Evolutionary conservation across 148 eudicot species (phyloP).

Genomic region (Fagopyrum esculentum): DNA sequence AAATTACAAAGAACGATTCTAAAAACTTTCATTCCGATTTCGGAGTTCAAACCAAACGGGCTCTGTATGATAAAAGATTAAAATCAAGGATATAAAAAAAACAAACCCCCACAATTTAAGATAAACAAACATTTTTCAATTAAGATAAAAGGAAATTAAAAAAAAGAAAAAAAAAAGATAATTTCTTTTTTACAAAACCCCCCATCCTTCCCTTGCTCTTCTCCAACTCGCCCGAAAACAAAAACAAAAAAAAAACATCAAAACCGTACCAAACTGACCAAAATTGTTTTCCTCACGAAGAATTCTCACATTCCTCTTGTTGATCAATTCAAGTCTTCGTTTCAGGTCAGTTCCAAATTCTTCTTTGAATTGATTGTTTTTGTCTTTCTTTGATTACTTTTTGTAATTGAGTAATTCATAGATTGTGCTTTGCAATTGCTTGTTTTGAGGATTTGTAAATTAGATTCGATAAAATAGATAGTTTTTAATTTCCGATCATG

Average conservation of each 20-base stretch:
- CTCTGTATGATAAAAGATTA: not conserved
- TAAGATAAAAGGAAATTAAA: not conserved
- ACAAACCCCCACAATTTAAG: conserved; percentile 1
- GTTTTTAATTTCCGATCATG: not conserved
- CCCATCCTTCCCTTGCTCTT: conserved; percentile 12
- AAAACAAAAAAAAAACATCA: not conserved
- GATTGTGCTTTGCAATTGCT: not conserved
- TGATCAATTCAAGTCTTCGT: conserved; percentile 1
- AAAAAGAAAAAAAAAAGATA: not conserved
- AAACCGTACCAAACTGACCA: conserved; percentile 8
- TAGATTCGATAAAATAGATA: not conserved
- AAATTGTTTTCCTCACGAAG: not conserved
- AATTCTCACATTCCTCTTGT: conserved; percentile 8
- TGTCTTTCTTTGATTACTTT: not conserved
- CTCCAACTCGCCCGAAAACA: conserved; percentile 8
- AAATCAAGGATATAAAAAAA: not conserved
- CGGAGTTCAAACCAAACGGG: no score
- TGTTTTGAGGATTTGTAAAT: not conserved
- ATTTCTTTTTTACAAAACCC: conserved; percentile 4
- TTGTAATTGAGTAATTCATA: not conserved
- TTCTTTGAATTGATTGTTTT: not conserved
- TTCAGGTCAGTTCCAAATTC: not conserved
- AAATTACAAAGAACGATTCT: no score
- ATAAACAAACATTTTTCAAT: not conserved
- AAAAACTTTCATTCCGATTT: no score